Evolutionary conservation across 257 asterid genomes (phyloP), one percentile per base, ranked within the genome.

Genomic region (Plantago elongata): DNA sequence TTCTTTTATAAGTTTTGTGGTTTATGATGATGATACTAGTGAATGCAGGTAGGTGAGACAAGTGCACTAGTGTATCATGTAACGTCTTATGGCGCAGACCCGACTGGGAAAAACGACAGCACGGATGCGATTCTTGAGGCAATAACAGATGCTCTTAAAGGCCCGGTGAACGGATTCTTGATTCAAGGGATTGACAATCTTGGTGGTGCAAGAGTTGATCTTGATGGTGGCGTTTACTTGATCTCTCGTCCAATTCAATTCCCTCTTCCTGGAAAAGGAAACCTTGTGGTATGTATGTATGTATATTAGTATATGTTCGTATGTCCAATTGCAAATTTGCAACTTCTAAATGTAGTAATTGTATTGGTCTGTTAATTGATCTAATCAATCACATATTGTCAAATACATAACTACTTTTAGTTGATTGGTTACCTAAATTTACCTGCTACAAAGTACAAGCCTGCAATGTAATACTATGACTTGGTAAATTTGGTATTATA

Each of bases 81-180:
- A 54, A 81, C 90, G 11, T 69, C 88, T 12, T 91, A 88, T 43
- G 96, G 96, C 9, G 98, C 95, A 9, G 98, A 91, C 79, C 96
- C 98, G 45, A 80, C 85, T 3, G 95, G 95, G 11, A 71, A 72
- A 68, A 9, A 22, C 0, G 95, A 91, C 61, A 91, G 96, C 54
- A 91, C 95, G 4, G 78, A 82, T 10, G 90, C 96, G 5, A 68
- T 92, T 64, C 68, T 77, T 2, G 58, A 66, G 16, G 99, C 96
- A 3, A 60, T 92, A 22, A 51, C 85, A 0, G 97, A 83, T 22
- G 99, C 97, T 11, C 77, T 84, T 10, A 52, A 69, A 2, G 91
- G 84, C 1, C 85, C 94, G 2, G 72, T 74, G 1, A 71, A 74
- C 49, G 96, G 96, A 17, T 60, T 72, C 73, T 63, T 92, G 78